Evolutionary conservation across 1,284 basidiomycete species (phyloP), one percentile per base, ranked within the genome.

Genomic region (Cryptococcus sp.): DNA sequence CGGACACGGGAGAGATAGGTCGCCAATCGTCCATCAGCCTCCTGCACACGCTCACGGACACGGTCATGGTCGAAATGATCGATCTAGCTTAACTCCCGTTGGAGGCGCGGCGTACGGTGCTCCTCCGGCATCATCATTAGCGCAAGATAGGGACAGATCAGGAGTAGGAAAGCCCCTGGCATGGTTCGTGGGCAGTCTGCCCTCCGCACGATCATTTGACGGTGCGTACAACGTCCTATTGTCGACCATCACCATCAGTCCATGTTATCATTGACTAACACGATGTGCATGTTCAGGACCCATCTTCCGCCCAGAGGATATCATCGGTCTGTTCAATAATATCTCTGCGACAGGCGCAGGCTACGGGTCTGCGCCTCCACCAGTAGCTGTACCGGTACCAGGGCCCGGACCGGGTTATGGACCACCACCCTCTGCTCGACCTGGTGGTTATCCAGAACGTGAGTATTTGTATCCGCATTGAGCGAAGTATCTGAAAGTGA

Each of bases 131-230:
- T 45, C 47, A n/a, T 27, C 53, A 15, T 45, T 23, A 8, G 38
- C 40, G 42, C 41, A 13, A 31, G 64, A 66, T 20, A 85, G 86
- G 59, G 77, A 75, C 62, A 79, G 81, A 41, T 72, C 76, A 2
- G 80, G 78, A 11, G 68, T 94, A 11, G 90, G 90, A n/a, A 82
- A 82, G 46, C 83, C 89, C 10, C 78, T 94, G 27, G 83, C 84
- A 11, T 90, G 87, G 86, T 95, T 96, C 74, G 81, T 95, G 46
- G 86, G 87, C 27, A 84, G 87, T 59, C 78, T 96, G 46, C 93
- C 93, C 13, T 78, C 82, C 31, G 80, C 88, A 11, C 65, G 78
- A 23, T 78, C 84, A 15, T 96, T 94, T 73, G 90, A 94, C 78
- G 93, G 91, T 93, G 60, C 65, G 87, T 83, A 11, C 38, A 38